Conservation (phyloP, 306 rosid genomes). For the Biancaea sappan region DNA sequence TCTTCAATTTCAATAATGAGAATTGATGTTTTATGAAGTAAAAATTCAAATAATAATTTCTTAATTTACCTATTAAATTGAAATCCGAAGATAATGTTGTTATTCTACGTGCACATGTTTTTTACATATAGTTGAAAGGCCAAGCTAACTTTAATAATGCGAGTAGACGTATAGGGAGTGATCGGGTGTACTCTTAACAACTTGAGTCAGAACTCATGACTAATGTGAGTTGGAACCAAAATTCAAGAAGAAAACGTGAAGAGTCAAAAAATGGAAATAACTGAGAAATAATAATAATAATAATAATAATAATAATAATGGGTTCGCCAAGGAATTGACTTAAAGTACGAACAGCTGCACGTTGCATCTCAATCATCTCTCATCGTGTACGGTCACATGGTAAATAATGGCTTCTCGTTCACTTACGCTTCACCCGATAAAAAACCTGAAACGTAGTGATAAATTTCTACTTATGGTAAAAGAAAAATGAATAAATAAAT, state of each 20-base stretch:
- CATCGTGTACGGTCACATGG: slow-evolving; percentile 47
- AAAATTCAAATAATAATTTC: too few relatives aligned
- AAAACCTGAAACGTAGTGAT: slow-evolving; percentile 5
- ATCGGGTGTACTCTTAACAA: neutral
- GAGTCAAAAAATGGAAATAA: neutral
- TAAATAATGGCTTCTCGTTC: neutral
- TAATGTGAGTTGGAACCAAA: neutral
- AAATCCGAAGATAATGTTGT: neutral
- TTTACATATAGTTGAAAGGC: too few relatives aligned
- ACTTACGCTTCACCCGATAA: neutral
- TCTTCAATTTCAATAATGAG: too few relatives aligned
- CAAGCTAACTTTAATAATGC: neutral
- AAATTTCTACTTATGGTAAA: neutral
- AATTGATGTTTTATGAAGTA: too few relatives aligned
- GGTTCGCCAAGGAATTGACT: slow-evolving; percentile 22
- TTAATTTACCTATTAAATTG: neutral
- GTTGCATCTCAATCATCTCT: slow-evolving; percentile 46
- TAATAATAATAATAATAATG: slow-evolving; percentile 10
- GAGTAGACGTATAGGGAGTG: neutral
- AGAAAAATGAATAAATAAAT: neutral
- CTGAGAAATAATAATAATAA: neutral
- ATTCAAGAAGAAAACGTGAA: neutral
- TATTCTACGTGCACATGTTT: neutral
- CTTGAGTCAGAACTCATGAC: neutral
- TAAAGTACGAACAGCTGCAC: slow-evolving; percentile 46